These are phyloP conservation scores for Rutstroemia sp. DNA, from an alignment of 2,329 filamentous ascomycete genomes.

Conservation along the genomic window DNA sequence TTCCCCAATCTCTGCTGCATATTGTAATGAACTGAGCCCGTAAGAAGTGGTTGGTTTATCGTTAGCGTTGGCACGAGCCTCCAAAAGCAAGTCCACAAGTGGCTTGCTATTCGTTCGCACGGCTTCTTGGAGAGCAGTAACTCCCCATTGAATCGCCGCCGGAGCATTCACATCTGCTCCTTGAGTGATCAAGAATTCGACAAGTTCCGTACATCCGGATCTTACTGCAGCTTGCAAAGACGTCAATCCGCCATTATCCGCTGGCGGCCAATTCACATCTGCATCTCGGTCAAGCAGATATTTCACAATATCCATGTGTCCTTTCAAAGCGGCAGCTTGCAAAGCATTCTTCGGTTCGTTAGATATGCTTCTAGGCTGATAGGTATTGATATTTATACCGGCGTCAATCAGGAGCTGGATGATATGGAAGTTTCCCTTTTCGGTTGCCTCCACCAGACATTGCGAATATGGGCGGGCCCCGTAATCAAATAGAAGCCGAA, in stretches of 20 bases:
- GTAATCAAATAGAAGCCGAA: not conserved
- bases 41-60: not conserved
- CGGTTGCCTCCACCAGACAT: not conserved
- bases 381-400: conserved; percentile 7
- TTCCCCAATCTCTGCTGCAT: conserved; percentile 3
- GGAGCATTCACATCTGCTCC: conserved; percentile 11
- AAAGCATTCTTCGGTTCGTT: conserved; percentile 7
- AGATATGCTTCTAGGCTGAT: not conserved
- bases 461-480: not conserved
- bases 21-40: conserved; percentile 10
- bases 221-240: conserved; percentile 10
- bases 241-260: not conserved
- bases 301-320: conserved; percentile 8
- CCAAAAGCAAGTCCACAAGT: conserved; percentile 7
- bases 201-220: conserved; percentile 1
- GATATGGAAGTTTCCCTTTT: conserved; percentile 2
- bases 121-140: conserved; percentile 9
- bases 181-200: conserved; percentile 8
- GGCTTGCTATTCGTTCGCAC: conserved; percentile 1
- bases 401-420: conserved; percentile 8
- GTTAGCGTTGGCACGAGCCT: not conserved
- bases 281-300: conserved; percentile 8
- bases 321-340: conserved; percentile 6
- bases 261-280: conserved; percentile 8
- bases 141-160: not conserved